A percentile compares a stretch with the other conserved stretches of the same genome.
These are phyloP conservation scores for Westerdykella aurantiaca DNA, from an alignment of 2,329 filamentous ascomycete genomes.

Conservation along the genomic window DNA sequence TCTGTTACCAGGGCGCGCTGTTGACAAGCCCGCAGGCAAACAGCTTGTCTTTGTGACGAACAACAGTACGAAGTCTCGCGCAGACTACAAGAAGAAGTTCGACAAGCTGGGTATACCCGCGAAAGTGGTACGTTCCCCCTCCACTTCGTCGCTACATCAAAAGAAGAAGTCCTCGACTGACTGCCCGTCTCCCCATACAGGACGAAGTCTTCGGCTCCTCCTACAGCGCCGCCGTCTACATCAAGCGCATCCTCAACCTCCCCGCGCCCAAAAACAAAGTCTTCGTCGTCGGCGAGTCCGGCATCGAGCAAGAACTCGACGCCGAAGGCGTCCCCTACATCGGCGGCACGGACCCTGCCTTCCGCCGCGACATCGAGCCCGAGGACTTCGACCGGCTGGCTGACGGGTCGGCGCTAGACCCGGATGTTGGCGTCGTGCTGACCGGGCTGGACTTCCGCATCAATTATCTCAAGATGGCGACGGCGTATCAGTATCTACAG, in stretches of 20 bases:
- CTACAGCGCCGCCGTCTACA: slow-evolving; percentile 94
- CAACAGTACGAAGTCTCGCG: slow-evolving; percentile 94
- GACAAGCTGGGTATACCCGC: slow-evolving; percentile 72
- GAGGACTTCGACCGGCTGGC: slow-evolving; percentile 77
- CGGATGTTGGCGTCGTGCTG: slow-evolving; percentile 83
- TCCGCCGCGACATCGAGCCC: slow-evolving; percentile 70
- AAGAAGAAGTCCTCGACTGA: too few relatives aligned
- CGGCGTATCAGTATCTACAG: slow-evolving; percentile 79
- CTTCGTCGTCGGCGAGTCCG: slow-evolving; percentile 84
- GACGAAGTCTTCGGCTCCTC: slow-evolving; percentile 96
- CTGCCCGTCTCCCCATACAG: slow-evolving; percentile 26
- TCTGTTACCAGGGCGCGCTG: slow-evolving; percentile 1
- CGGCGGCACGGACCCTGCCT: slow-evolving; percentile 76
- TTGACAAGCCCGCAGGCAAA: slow-evolving; percentile 58
- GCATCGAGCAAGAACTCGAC: slow-evolving; percentile 82
- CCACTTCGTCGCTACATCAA: background rate
- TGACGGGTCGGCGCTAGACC: slow-evolving; percentile 67
- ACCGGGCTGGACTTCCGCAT: slow-evolving; percentile 89
- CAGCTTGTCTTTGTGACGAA: slow-evolving; percentile 95
- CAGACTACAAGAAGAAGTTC: slow-evolving; percentile 90
- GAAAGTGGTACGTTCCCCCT: slow-evolving; percentile 47
- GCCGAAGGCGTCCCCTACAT: slow-evolving; percentile 74
- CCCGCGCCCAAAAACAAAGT: slow-evolving; percentile 81
- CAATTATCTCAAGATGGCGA: slow-evolving; percentile 86
- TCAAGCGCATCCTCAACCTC: slow-evolving; percentile 81